Evolutionary conservation across 2,329 filamentous ascomycete genomes (phyloP).

Genomic region (Cordyceps sp.): DNA sequence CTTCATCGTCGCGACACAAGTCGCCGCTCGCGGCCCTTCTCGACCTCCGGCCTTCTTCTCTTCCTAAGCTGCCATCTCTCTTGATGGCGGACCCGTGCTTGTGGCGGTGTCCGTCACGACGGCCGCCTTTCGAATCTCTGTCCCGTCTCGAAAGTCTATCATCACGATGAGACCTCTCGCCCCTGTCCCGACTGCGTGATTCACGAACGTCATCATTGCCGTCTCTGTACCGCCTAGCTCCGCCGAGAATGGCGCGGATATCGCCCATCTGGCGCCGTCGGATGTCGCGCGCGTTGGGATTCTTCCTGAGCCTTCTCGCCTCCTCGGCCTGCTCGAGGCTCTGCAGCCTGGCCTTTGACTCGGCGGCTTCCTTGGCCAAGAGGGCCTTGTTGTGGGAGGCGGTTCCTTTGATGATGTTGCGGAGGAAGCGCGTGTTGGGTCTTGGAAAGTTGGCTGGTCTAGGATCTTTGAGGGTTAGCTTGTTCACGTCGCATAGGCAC

Average conservation of each 20-base stretch:
- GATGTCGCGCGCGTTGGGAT: constrained; percentile 31
- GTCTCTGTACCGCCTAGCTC: constrained; percentile 15
- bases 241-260: constrained; percentile 40
- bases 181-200: too few relatives aligned
- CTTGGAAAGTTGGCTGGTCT: constrained; percentile 58
- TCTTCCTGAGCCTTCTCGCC: constrained; percentile 23
- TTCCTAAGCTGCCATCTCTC: too few relatives aligned
- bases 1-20: too few relatives aligned
- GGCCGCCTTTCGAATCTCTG: constrained; percentile 5
- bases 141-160: constrained; percentile 3
- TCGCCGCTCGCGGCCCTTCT: too few relatives aligned
- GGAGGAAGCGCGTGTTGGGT: constrained; percentile 80
- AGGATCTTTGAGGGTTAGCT: constrained; percentile 2
- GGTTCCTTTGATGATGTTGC: constrained; percentile 75
- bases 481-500: too few relatives aligned
- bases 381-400: constrained; percentile 80
- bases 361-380: constrained; percentile 67
- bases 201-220: background rate
- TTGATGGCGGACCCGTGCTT: too few relatives aligned
- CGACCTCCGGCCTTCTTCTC: too few relatives aligned
- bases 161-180: too few relatives aligned
- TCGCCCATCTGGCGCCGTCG: constrained; percentile 41
- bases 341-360: constrained; percentile 55
- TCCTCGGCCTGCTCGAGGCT: constrained; percentile 35
- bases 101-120: too few relatives aligned